A percentile compares a stretch with the other conserved stretches of the same genome.
These are phyloP conservation scores for Elongisporangium prolatum DNA, from an alignment of 352 stramenopile genomes.

Conservation along the genomic window DNA sequence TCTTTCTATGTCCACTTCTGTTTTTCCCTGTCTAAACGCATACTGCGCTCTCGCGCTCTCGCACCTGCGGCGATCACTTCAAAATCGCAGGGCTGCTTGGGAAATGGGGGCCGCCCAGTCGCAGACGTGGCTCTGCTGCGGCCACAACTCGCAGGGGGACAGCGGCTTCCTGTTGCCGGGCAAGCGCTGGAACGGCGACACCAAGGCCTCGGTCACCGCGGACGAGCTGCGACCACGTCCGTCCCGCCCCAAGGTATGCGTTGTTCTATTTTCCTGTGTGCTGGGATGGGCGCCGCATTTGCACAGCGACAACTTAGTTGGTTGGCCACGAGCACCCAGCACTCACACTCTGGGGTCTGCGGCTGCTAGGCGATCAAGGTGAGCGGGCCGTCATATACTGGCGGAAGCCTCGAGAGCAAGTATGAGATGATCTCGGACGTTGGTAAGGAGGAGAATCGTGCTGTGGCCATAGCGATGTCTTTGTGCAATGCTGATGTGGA, in stretches of 20 bases:
- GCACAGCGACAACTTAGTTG: not conserved
- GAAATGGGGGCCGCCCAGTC: conserved; percentile 36
- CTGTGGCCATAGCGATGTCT: not conserved
- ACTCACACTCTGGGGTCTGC: not conserved
- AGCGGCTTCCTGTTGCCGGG: conserved; percentile 26
- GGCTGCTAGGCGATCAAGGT: conserved; percentile 62
- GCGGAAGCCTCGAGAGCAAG: conserved; percentile 70
- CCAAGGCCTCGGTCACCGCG: conserved; percentile 22
- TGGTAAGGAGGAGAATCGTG: conserved; percentile 27
- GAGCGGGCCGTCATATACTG: conserved; percentile 61
- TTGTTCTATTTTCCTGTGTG: not conserved
- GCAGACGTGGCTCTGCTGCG: conserved; percentile 45
- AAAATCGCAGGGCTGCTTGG: conserved; percentile 1
- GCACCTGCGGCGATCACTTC: not conserved
- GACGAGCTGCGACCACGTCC: conserved; percentile 17
- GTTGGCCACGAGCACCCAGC: not conserved
- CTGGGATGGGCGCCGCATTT: conserved; percentile 2
- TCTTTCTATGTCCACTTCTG: not conserved
- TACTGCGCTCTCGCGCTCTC: not conserved
- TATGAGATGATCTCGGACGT: conserved; percentile 84
- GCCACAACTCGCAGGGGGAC: conserved; percentile 28
- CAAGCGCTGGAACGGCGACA: conserved; percentile 44
- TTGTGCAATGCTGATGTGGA: conserved; percentile 1
- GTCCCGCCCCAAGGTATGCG: conserved; percentile 30
- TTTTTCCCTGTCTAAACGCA: conserved; percentile 2